Evolutionary conservation across 306 rosid species (phyloP).

Genomic region (Prosopis cineraria): DNA sequence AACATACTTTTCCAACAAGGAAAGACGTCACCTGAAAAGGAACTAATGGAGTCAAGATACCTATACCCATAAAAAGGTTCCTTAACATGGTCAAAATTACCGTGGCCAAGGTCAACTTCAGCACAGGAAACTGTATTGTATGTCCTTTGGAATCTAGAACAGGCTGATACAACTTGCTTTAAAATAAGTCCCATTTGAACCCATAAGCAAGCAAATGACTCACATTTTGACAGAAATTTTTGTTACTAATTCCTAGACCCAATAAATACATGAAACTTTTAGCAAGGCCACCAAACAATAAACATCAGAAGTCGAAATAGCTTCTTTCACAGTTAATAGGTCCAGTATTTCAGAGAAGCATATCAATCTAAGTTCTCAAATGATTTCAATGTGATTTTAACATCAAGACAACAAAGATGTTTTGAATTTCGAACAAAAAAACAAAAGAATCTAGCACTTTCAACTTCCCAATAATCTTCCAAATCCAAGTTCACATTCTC

Average conservation of each 20-base stretch:
- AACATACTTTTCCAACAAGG: not conserved
- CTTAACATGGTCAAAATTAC: not conserved
- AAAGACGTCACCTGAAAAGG: not conserved
- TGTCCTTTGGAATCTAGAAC: not conserved
- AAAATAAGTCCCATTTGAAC: not conserved
- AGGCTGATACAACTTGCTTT: not conserved
- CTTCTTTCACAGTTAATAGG: conserved; percentile 14
- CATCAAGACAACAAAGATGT: conserved; percentile 16
- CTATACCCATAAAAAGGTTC: conserved; percentile 4
- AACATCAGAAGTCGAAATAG: conserved; percentile 11
- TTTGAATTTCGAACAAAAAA: conserved; percentile 17
- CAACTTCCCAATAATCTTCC: conserved; percentile 6
- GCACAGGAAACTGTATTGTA: not conserved
- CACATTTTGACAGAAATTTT: not conserved
- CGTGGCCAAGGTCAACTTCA: not conserved
- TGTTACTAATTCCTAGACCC: conserved; percentile 14
- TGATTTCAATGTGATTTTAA: conserved; percentile 20
- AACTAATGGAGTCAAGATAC: not conserved
- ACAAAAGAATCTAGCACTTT: conserved; percentile 28
- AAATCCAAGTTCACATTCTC: conserved; percentile 20
- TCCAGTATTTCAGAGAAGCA: conserved; percentile 4
- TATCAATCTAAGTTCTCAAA: conserved; percentile 24
- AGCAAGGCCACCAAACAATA: conserved; percentile 1
- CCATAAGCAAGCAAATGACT: not conserved
- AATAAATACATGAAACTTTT: conserved; percentile 16